Evolutionary conservation across 148 eudicot genomes (phyloP), one percentile per base, ranked within the genome.

Genomic region (Nyssa sinensis): DNA sequence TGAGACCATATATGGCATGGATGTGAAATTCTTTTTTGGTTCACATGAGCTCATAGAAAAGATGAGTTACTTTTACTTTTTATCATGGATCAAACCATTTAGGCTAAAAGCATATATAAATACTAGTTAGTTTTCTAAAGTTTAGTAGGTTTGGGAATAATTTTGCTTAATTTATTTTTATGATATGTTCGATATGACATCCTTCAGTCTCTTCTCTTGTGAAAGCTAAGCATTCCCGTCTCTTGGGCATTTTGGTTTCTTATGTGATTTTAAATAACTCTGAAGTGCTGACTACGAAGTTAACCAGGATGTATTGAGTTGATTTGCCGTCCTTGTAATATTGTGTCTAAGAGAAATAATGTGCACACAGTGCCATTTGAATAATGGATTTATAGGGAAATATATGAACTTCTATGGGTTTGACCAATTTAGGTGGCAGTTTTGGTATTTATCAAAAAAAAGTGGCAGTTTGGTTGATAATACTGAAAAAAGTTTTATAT

Each of bases 281-380:
- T 23, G 10, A 70, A 39, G 59, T 21, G n/a, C n/a, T 3, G 31
- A 60, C 33, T 37, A 55, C 39, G 23, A 70, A 7, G 55, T 59
- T 10, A 72, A 66, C 3, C 24, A 37, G 51, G 66, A 58, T 23
- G 32, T 29, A 17, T 60, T 57, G 24, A 61, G 47, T 71, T 71
- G 66, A 21, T 72, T 35, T 35, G 17, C 39, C 14, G 44, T 63
- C 47, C 49, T 73, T 17, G 30, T 35, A 27, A 28, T n/a, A n/a
- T 62, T 7, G 28, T 29, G 16, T 73, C 31, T n/a, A 17, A n/a
- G n/a, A n/a, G n/a, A n/a, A n/a, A n/a, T n/a, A n/a, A n/a, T n/a
- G n/a, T n/a, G n/a, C n/a, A n/a, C n/a, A 24, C 31, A 21, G 12
- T 32, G 27, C 30, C 13, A 25, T 69, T 11, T 69, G 5, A 47